Evolutionary conservation across 495 filamentous ascomycete species (phyloP).

Genomic region (Glonium stellatum): DNA sequence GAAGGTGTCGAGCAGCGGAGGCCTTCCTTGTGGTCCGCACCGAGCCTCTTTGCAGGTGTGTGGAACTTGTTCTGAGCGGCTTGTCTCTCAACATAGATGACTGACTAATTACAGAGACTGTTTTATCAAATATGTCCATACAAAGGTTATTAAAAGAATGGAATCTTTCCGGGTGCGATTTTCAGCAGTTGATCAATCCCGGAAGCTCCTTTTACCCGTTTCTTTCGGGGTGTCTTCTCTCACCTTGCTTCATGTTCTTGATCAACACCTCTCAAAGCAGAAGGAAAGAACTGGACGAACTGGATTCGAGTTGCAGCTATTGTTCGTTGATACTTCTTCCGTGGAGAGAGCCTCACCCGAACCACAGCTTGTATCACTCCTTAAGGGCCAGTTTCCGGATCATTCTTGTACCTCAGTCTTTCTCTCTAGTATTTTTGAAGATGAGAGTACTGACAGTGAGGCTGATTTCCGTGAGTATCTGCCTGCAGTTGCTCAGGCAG

Average conservation of each 20-base stretch:
- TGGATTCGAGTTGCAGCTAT: constrained; percentile 58
- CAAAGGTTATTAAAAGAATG: constrained; percentile 74
- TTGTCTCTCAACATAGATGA: not conserved
- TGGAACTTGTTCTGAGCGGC: not conserved
- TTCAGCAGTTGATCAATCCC: constrained; percentile 35
- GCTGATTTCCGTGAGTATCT: not conserved
- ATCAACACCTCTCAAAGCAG: constrained; percentile 57
- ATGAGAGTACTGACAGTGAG: not conserved
- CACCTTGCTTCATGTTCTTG: constrained; percentile 68
- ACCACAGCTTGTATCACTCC: constrained; percentile 21
- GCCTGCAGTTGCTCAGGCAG: not conserved
- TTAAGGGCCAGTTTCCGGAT: constrained; percentile 48
- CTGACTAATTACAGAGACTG: constrained; percentile 53
- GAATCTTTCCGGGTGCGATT: constrained; percentile 50
- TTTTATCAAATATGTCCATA: constrained; percentile 65
- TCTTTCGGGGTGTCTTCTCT: constrained; percentile 80
- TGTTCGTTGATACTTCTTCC: constrained; percentile 55
- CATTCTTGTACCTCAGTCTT: constrained; percentile 50
- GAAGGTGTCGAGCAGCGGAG: constrained; percentile 27
- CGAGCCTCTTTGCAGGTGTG: constrained; percentile 36
- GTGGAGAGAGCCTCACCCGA: constrained; percentile 4
- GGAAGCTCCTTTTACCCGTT: constrained; percentile 64
- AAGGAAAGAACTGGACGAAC: constrained; percentile 47
- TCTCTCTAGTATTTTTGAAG: constrained; percentile 42
- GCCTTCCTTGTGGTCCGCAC: constrained; percentile 32